Percentiles rank a stretch among this genome's conserved stretches.
Conservation (phyloP, 768 basidiomycete species). For the Strobilomyces confusus region DNA sequence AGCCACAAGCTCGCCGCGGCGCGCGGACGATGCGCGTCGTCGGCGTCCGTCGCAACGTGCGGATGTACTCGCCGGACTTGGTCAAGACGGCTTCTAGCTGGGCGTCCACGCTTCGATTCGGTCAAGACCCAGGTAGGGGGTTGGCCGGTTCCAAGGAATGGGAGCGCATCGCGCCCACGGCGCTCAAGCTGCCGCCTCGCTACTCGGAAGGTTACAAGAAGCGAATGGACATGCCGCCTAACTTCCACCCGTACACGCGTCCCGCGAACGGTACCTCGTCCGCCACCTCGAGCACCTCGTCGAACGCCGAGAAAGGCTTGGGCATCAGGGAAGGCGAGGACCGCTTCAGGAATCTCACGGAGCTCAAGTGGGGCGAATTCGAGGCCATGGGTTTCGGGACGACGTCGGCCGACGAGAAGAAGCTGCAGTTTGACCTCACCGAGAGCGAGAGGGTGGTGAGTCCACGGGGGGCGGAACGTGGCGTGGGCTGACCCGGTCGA, state of each 20-base stretch:
- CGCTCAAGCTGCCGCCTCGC: conserved; percentile 56
- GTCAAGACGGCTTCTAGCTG: conserved; percentile 60
- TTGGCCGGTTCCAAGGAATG: conserved; percentile 68
- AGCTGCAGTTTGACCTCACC: conserved; percentile 88
- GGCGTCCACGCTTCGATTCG: conserved; percentile 35
- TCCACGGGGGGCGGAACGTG: not conserved
- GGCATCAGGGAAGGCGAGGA: conserved; percentile 52
- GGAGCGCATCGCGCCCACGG: conserved; percentile 64
- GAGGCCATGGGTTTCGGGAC: conserved; percentile 77
- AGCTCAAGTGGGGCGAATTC: conserved; percentile 91
- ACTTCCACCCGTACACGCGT: conserved; percentile 50
- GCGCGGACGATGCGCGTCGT: conserved; percentile 75
- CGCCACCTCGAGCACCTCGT: conserved; percentile 39
- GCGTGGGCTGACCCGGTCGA: conserved; percentile 5
- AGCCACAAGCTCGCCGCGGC: conserved; percentile 67
- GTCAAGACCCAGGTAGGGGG: conserved; percentile 25
- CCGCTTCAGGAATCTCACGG: conserved; percentile 75
- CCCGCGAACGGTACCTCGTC: conserved; percentile 33
- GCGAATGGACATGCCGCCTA: conserved; percentile 63
- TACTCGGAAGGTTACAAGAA: conserved; percentile 77
- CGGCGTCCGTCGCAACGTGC: conserved; percentile 72
- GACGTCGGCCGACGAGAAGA: conserved; percentile 50
- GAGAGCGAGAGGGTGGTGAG: conserved; percentile 74
- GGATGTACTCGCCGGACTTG: conserved; percentile 85
- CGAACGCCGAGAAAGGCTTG: conserved; percentile 29